Evolutionary conservation across 768 basidiomycete genomes (phyloP).

Genomic region (Pleurotus djamor): DNA sequence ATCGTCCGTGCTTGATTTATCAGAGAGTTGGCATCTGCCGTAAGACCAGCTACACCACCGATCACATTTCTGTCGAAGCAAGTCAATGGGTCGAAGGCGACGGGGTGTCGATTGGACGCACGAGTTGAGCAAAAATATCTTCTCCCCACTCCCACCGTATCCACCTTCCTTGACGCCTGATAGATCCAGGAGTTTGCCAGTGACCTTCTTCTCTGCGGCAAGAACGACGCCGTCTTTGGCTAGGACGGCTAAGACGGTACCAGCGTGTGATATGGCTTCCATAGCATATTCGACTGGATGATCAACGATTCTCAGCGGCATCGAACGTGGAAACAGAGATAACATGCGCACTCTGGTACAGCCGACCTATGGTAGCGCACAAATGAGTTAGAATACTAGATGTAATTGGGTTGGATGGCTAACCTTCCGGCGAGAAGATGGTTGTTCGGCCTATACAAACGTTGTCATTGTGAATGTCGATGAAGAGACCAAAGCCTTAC

Average conservation of each 20-base stretch:
- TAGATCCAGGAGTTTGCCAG: conserved; percentile 94
- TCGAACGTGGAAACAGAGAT: not conserved
- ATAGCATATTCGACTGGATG: conserved; percentile 95
- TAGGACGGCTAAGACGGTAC: conserved; percentile 89
- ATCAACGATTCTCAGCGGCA: conserved; percentile 1
- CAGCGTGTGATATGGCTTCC: conserved; percentile 97
- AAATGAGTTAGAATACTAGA: conserved; percentile 6
- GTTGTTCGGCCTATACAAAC: conserved; percentile 77
- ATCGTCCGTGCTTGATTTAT: conserved; percentile 92
- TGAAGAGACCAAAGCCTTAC: conserved; percentile 43
- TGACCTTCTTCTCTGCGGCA: conserved; percentile 97
- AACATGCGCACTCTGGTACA: conserved; percentile 84
- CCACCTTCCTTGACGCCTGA: conserved; percentile 83
- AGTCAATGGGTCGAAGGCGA: not conserved
- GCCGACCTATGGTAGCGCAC: conserved; percentile 62
- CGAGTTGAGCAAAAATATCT: conserved; percentile 95
- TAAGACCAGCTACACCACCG: conserved; percentile 92
- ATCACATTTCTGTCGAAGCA: conserved; percentile 76
- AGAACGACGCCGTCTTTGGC: conserved; percentile 90
- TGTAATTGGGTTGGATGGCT: conserved; percentile 13
- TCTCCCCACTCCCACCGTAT: conserved; percentile 96
- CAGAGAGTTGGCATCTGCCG: conserved; percentile 96
- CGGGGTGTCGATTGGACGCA: conserved; percentile 31
- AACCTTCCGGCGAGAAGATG: conserved; percentile 98
- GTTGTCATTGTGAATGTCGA: conserved; percentile 6